Conservation (phyloP, 2,329 filamentous ascomycete species). For the Microsporum ferrugineum region DNA sequence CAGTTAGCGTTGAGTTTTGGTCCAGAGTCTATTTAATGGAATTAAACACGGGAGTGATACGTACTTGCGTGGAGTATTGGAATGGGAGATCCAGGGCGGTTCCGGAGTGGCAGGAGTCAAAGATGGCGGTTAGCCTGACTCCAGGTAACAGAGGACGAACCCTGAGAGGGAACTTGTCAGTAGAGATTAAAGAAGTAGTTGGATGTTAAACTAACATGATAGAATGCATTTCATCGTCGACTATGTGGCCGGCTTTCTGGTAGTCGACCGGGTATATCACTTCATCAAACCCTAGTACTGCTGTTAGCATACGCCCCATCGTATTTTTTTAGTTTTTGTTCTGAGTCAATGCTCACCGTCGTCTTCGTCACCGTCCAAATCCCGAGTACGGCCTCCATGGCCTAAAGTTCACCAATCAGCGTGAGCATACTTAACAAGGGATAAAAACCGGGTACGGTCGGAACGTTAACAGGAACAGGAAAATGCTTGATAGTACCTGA, state of each 20-base stretch:
- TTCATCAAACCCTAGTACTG: not conserved
- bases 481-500: constrained; percentile 2
- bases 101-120: constrained; percentile 7
- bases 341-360: not conserved
- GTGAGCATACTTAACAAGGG: not conserved
- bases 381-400: constrained; percentile 2
- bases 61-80: constrained; percentile 5
- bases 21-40: not conserved
- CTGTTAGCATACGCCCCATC: not conserved
- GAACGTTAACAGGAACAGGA: not conserved
- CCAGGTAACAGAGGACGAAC: constrained; percentile 1
- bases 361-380: constrained; percentile 6
- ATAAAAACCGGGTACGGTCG: not conserved
- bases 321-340: not conserved
- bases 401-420: constrained; percentile 4
- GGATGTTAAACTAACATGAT: not conserved
- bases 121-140: constrained; percentile 2
- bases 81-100: constrained; percentile 3
- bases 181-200: too few species aligned
- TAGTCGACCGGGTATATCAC: constrained; percentile 7
- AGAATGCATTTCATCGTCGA: constrained; percentile 6
- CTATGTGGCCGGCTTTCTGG: constrained; percentile 1
- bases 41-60: too few species aligned
- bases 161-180: not conserved
- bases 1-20: not conserved